These are phyloP conservation scores for Cercospora sp. DNA, from an alignment of 2,329 filamentous ascomycete species.

Conservation along the genomic window DNA sequence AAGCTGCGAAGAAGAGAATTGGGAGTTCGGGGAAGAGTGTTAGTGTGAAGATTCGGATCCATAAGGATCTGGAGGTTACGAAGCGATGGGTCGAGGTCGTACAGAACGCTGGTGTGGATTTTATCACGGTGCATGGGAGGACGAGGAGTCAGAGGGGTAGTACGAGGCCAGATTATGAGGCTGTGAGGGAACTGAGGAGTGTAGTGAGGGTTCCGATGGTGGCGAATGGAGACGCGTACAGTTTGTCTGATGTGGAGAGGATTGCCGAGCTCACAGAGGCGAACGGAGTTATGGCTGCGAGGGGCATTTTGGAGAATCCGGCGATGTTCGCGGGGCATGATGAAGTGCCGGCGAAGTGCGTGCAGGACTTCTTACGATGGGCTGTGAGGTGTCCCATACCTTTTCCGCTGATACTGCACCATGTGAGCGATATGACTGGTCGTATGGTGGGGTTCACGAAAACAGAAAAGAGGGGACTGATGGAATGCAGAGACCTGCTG, in stretches of 20 bases:
- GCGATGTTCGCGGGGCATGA: constrained; percentile 61
- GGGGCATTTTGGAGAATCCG: constrained; percentile 67
- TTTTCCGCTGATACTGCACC: constrained; percentile 64
- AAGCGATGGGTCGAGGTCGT: constrained; percentile 65
- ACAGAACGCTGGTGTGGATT: constrained; percentile 63
- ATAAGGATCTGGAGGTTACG: constrained; percentile 58
- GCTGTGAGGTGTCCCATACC: constrained; percentile 59
- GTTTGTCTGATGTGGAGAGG: constrained; percentile 44
- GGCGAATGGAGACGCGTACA: constrained; percentile 69
- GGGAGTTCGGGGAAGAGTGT: constrained; percentile 52
- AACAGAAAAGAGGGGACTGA: constrained; percentile 32
- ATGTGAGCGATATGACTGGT: constrained; percentile 66
- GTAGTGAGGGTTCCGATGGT: constrained; percentile 61
- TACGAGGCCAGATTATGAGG: constrained; percentile 61
- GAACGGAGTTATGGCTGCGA: constrained; percentile 66
- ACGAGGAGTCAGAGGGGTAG: constrained; percentile 61
- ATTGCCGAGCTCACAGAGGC: constrained; percentile 39
- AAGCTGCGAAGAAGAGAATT: constrained; percentile 56
- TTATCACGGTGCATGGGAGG: constrained; percentile 70
- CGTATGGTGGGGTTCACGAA: constrained; percentile 58
- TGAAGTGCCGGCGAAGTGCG: constrained; percentile 61
- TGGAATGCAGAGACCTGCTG: constrained; percentile 37
- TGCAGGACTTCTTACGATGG: constrained; percentile 63
- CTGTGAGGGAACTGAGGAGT: constrained; percentile 57
- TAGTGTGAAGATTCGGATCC: constrained; percentile 70